These are phyloP conservation scores for Apiotrichum mycotoxinovorans DNA, from an alignment of 1,284 basidiomycete species.

Conservation along the genomic window DNA sequence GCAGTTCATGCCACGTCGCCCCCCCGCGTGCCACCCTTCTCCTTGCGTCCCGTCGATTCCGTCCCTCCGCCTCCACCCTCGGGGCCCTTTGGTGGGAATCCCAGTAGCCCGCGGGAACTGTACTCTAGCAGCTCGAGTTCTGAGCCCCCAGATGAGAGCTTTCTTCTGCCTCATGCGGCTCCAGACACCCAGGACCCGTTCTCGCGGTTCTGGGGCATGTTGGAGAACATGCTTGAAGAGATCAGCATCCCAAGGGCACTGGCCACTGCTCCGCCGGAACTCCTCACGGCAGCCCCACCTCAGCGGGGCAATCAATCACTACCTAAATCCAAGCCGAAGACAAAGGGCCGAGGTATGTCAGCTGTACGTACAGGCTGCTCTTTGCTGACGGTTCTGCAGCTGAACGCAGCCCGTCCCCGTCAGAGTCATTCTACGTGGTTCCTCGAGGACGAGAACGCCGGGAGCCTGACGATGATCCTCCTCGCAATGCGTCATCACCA, in stretches of 20 bases:
- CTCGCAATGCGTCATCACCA: conserved; percentile 6
- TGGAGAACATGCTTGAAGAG: conserved; percentile 48
- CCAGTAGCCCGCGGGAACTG: conserved; percentile 15
- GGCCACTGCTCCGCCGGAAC: conserved; percentile 4
- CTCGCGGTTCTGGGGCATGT: conserved; percentile 49
- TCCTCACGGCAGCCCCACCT: background rate
- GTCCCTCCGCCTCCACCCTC: conserved; percentile 4
- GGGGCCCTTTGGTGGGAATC: conserved; percentile 1
- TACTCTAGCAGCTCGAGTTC: conserved; percentile 40
- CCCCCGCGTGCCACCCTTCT: conserved; percentile 32
- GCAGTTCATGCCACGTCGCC: conserved; percentile 17
- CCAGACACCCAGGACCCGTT: conserved; percentile 48
- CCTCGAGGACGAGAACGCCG: conserved; percentile 7
- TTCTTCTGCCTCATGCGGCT: conserved; percentile 31
- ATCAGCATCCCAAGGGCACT: conserved; percentile 46
- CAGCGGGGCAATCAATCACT: background rate
- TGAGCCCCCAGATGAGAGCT: conserved; percentile 33
- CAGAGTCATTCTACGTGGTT: conserved; percentile 41
- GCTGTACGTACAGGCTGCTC: too few relatives aligned
- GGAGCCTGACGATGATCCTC: background rate
- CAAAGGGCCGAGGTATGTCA: background rate
- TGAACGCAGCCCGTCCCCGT: conserved; percentile 20
- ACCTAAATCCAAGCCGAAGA: background rate
- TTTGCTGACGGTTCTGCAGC: background rate
- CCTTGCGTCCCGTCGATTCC: conserved; percentile 25